phyloP scores from a whole-genome alignment of 345 rosid genomes.

The Camelina laxa region DNA sequence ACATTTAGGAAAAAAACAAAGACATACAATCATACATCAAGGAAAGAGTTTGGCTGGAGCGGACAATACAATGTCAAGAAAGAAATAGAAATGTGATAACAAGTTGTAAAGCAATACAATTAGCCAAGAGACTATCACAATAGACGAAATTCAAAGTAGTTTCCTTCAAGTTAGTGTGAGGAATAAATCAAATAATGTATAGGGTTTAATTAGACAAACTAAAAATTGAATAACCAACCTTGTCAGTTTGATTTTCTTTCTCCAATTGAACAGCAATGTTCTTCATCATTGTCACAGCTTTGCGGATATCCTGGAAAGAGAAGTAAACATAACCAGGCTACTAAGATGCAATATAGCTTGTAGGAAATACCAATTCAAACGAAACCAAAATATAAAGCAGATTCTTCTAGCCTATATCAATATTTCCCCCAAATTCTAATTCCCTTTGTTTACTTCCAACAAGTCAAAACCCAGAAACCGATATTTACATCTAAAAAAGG shows the following conservation, averaged over 20 bases:
- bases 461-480: slow-evolving; percentile 1
- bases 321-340: background rate
- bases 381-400: slow-evolving; percentile 3
- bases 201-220: background rate
- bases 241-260: slow-evolving; percentile 62
- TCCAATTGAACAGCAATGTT: slow-evolving; percentile 78
- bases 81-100: background rate
- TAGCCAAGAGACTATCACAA: slow-evolving; percentile 15
- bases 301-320: slow-evolving; percentile 68
- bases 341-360: background rate
- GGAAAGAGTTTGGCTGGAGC: slow-evolving; percentile 5
- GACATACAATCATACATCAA: slow-evolving; percentile 4
- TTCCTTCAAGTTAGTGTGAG: background rate
- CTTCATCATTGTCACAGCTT: slow-evolving; percentile 64
- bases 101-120: background rate
- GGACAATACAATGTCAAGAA: slow-evolving; percentile 2
- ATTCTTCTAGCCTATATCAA: slow-evolving; percentile 1
- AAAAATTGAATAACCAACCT: slow-evolving; percentile 49
- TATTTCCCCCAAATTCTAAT: background rate
- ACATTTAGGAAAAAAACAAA: background rate
- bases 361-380: background rate
- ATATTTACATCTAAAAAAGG: background rate
- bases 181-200: background rate
- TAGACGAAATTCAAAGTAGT: background rate
- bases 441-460: background rate